Evolutionary conservation across 2,329 filamentous ascomycete species (phyloP).

Genomic region (Neocatenulostroma microsporum): DNA sequence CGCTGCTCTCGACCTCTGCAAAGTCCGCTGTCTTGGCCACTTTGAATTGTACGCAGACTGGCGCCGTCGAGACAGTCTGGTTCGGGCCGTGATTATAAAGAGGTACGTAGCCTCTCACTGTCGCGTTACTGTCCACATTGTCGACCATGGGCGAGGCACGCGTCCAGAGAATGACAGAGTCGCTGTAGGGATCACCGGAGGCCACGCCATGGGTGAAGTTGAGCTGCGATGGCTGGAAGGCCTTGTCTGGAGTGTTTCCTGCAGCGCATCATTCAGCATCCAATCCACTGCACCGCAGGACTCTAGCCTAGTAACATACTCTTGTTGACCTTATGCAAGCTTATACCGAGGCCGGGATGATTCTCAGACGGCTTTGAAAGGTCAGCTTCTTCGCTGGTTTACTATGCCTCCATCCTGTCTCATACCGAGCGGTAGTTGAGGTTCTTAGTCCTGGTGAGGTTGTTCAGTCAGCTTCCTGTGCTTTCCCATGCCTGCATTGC

Average conservation of each 20-base stretch:
- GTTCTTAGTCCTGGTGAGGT: conserved; percentile 34
- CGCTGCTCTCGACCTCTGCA: conserved; percentile 12
- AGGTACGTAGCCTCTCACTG: conserved; percentile 19
- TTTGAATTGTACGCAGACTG: conserved; percentile 17
- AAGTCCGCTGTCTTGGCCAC: conserved; percentile 14
- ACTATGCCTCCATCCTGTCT: too few species aligned
- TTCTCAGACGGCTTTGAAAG: conserved; percentile 48
- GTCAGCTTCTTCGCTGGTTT: too few species aligned
- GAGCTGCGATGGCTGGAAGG: conserved; percentile 40
- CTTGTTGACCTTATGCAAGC: conserved; percentile 54
- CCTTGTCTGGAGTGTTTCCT: conserved; percentile 32
- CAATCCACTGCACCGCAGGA: not conserved
- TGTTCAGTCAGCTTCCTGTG: conserved; percentile 7
- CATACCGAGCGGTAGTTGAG: conserved; percentile 54
- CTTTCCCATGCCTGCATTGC: conserved; percentile 11
- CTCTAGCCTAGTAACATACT: conserved; percentile 28
- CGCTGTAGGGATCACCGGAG: conserved; percentile 38
- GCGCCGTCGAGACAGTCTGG: conserved; percentile 19
- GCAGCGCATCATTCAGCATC: not conserved
- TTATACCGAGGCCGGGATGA: conserved; percentile 56
- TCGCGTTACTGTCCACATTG: conserved; percentile 22
- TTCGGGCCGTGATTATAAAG: conserved; percentile 23
- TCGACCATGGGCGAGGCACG: conserved; percentile 16
- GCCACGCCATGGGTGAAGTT: conserved; percentile 53
- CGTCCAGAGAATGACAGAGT: conserved; percentile 37